Conservation (phyloP, 1,139 yeast species). For the Lizanozyma gosingica region DNA sequence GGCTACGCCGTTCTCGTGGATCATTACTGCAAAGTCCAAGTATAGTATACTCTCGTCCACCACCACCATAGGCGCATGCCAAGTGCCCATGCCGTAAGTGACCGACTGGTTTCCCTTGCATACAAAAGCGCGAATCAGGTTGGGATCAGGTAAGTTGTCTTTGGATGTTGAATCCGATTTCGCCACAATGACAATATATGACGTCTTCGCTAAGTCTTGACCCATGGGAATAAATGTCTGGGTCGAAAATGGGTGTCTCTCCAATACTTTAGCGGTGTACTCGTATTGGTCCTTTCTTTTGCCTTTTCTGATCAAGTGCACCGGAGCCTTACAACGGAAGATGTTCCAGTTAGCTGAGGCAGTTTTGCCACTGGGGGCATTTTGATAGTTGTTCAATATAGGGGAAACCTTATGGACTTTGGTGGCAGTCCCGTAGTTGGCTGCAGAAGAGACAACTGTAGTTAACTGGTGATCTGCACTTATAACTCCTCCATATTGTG, state of each 20-base stretch:
- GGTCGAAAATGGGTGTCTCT: conserved; percentile 84
- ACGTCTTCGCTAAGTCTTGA: conserved; percentile 33
- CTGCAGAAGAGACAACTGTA: conserved; percentile 32
- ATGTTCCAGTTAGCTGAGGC: conserved; percentile 71
- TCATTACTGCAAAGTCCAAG: conserved; percentile 77
- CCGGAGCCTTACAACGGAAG: conserved; percentile 74
- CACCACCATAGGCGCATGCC: conserved; percentile 94
- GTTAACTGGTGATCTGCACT: conserved; percentile 38
- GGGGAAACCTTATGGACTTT: conserved; percentile 71
- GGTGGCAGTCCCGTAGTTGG: conserved; percentile 91
- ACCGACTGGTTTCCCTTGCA: conserved; percentile 83
- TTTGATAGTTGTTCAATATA: conserved; percentile 40
- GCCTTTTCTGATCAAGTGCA: conserved; percentile 36
- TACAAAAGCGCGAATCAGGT: conserved; percentile 53
- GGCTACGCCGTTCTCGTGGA: conserved; percentile 72
- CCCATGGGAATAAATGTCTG: conserved; percentile 93
- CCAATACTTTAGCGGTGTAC: conserved; percentile 64
- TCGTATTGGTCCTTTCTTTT: conserved; percentile 12
- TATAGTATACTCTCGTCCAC: conserved; percentile 38
- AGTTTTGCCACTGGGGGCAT: conserved; percentile 22
- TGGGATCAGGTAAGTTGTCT: conserved; percentile 49
- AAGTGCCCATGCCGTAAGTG: conserved; percentile 66
- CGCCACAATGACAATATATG: conserved; percentile 80
- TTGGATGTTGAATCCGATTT: conserved; percentile 33
- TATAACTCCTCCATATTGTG: conserved; percentile 36